Percentiles rank a stretch among this genome's conserved stretches.
These are phyloP conservation scores for Monilinia polystroma DNA, from an alignment of 2,329 filamentous ascomycete species.

Conservation along the genomic window DNA sequence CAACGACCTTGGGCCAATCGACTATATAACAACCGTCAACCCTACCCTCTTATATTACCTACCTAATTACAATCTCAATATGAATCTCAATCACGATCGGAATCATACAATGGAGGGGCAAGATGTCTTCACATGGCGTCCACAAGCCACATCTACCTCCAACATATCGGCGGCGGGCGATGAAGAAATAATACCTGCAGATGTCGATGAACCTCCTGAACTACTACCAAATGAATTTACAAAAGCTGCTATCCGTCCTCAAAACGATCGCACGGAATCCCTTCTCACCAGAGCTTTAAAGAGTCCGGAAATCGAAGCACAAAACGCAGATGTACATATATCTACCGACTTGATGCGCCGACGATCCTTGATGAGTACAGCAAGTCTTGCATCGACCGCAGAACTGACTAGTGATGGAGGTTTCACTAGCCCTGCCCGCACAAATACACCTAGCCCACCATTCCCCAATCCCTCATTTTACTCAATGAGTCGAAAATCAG, in stretches of 20 bases:
- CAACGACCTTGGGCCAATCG: background rate
- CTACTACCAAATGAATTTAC: constrained; percentile 34
- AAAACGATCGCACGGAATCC: constrained; percentile 66
- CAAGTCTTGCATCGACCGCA: constrained; percentile 75
- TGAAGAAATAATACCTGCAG: constrained; percentile 64
- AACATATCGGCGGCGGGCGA: constrained; percentile 44
- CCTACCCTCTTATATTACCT: constrained; percentile 15
- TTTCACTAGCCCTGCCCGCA: constrained; percentile 83
- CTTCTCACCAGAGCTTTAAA: constrained; percentile 83
- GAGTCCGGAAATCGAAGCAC: constrained; percentile 57
- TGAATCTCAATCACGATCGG: constrained; percentile 27
- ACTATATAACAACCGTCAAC: constrained; percentile 10
- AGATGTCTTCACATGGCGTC: constrained; percentile 46
- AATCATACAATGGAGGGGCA: constrained; percentile 35
- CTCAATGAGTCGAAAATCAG: constrained; percentile 32
- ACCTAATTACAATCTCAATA: constrained; percentile 24
- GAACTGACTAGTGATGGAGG: constrained; percentile 95
- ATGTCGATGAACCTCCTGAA: constrained; percentile 89
- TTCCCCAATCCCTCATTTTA: constrained; percentile 52
- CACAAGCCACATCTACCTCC: constrained; percentile 41
- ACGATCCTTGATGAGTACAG: constrained; percentile 70
- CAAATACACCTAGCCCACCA: constrained; percentile 87
- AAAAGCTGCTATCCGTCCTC: constrained; percentile 45
- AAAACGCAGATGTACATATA: constrained; percentile 42
- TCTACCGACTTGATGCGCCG: constrained; percentile 43